Base-by-base conservation (phyloP, 176 grass and related monocot genomes). In the Cymbopogon citratus region DNA sequence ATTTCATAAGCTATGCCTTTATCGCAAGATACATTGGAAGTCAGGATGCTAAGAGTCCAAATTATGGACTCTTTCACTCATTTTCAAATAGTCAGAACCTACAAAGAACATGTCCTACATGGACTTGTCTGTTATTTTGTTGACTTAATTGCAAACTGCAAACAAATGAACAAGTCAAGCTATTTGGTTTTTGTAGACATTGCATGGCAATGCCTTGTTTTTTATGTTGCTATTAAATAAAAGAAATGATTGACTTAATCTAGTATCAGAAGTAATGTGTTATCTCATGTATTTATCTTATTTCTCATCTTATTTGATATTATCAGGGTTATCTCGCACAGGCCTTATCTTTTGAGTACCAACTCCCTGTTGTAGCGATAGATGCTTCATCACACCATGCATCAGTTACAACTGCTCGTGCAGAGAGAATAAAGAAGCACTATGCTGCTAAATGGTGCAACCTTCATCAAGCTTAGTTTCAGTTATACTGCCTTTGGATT, bases 291-390 rank as follows among this genome's bases (percentile, higher is more conserved):
- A 52, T 81, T 69, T 61, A 34, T 24, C 14, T 72, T 81, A 3
- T 56, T 92, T 71, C 27, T 78, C 28, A 27, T 38, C 80, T 80
- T 78, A 75, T 72, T 76, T 75, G 38, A 29, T 74, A 24, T 70
- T 84, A 82, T 78, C 85, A 95, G 92, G 96, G 96, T 60, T 99
- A 99, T 93, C 90, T 99, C 45, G 87, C 96, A 31, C 96, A 99
- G 88, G 82, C 86, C 31, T 76, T 99, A 72, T 93, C 92, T n/a
- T 95, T 99, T 71, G 88, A 99, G 76, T 99, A 95, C 63, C 87
- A 87, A 59, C 88, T 90, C 80, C 81, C 82, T 78, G 91, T 95
- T 71, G 81, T 93, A n/a, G 96, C 91, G 56, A 91, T 99, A 80
- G 92, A 99, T 87, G 96, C 93, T 88, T 99, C 96, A 29, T 79